phyloP scores from a whole-genome alignment of 148 eudicot genomes.

The Nepenthes gracilis region DNA sequence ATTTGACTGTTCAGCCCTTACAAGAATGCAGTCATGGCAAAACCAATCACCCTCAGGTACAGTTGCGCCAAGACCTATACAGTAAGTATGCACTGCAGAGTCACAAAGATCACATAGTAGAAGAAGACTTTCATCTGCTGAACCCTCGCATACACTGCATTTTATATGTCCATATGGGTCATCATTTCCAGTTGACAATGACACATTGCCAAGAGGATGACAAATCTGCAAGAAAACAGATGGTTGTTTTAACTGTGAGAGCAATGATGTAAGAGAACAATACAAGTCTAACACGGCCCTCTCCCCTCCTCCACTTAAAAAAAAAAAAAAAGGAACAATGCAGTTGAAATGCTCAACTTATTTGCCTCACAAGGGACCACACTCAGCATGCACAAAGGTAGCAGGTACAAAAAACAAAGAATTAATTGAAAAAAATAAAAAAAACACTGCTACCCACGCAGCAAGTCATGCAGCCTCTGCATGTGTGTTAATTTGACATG shows the following conservation, averaged over 20 bases:
- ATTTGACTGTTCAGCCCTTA: slow-evolving; percentile 42
- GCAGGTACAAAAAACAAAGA: no score
- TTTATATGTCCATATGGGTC: slow-evolving; percentile 47
- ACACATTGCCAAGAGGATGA: slow-evolving; percentile 33
- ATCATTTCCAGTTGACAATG: slow-evolving; percentile 19
- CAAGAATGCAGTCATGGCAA: slow-evolving; percentile 60
- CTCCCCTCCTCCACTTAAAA: background rate
- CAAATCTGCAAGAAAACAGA: slow-evolving; percentile 32
- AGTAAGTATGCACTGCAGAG: slow-evolving; percentile 60
- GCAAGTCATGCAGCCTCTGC: no score
- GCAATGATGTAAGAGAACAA: no score
- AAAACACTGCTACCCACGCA: no score
- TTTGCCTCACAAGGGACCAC: no score
- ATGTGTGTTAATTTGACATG: no score
- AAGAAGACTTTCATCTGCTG: slow-evolving; percentile 49
- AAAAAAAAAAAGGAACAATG: no score
- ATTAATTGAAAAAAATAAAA: no score
- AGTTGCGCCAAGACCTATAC: slow-evolving; percentile 77
- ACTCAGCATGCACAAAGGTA: no score
- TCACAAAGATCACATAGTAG: slow-evolving; percentile 89
- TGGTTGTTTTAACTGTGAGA: background rate
- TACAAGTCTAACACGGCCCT: no score
- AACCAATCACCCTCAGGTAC: slow-evolving; percentile 96
- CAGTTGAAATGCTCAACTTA: no score
- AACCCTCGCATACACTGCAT: slow-evolving; percentile 43